Base-by-base conservation (phyloP, 2,329 filamentous ascomycete genomes). In the Epicoccum nigrum region DNA sequence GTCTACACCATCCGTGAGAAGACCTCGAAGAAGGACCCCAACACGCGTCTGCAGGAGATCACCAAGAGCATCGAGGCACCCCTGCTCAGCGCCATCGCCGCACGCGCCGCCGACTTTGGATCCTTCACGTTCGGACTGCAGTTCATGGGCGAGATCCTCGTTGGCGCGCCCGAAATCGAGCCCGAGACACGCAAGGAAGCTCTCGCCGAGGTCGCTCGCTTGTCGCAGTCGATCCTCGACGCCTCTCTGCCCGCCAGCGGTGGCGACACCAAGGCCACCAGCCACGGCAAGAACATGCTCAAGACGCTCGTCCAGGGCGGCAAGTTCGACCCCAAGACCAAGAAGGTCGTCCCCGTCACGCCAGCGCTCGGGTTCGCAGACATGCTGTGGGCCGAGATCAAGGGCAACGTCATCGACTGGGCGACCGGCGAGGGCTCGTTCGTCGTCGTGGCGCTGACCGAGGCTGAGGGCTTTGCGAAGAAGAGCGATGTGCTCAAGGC, bases 11-110 rank as follows among this genome's bases (percentile, higher is more conserved):
- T 96, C 57, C 86, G 94, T 45, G 84, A 86, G 62, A 86, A 83
- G 12, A 97, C 92, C 2, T 96, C 90, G 58, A 99, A 97, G 78
- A 99, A 99, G 76, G 91, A 96, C 50, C 81, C 90, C 0, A 86
- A 88, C 45, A 75, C 83, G 17, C 85, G 94, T 52, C 85, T 89
- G 51, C 81, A 84, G 62, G 94, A 97, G 71, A 79, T 99, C 33
- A 79, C 90, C 17, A 84, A 86, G 52, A 82, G 86, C 9, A 77
- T 96, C 21, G 92, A 91, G 1, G 86, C 89, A 2, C 83, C 86
- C 23, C 78, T 97, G 2, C 80, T 99, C 23, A 82, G 86, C 34
- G 84, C 90, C 31, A 87, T 97, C 52, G 81, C 84, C 1, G 79
- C 84, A 1, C 83, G 86, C 19, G 84, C 92, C 1, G 76, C 79